Evolutionary conservation across 2,329 filamentous ascomycete species (phyloP).

Genomic region (Colletotrichum theobromicola): DNA sequence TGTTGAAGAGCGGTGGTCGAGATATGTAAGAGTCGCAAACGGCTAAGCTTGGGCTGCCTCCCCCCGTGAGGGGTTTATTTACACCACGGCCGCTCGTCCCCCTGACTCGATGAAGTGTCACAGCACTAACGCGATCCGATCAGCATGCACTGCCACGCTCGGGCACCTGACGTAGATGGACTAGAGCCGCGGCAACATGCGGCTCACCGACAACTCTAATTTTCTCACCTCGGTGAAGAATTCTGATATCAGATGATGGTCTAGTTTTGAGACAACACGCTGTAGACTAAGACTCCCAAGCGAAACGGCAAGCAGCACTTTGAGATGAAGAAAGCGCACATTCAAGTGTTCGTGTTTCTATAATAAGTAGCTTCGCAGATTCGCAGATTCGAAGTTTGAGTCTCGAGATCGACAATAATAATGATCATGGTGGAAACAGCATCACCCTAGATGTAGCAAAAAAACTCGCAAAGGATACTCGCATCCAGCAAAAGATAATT

Average conservation of each 20-base stretch:
- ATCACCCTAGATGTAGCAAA: not conserved
- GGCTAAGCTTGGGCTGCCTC: constrained; percentile 4
- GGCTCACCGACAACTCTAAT: constrained; percentile 6
- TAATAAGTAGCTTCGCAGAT: too few relatives aligned
- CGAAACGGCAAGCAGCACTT: rapidly evolving
- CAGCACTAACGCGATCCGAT: constrained; percentile 15
- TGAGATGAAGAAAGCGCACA: not conserved
- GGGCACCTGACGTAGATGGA: not conserved
- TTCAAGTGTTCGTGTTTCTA: not conserved
- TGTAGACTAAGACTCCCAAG: not conserved
- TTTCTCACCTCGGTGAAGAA: not conserved
- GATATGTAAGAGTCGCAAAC: not conserved
- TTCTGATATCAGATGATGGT: not conserved
- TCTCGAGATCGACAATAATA: rapidly evolving
- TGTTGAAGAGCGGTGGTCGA: not conserved
- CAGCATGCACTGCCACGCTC: constrained; percentile 16
- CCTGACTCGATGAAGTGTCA: not conserved
- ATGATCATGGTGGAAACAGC: not conserved
- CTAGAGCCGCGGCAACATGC: not conserved
- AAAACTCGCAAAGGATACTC: not conserved
- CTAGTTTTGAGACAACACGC: not conserved
- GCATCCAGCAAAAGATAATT: not conserved
- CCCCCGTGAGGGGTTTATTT: constrained; percentile 16
- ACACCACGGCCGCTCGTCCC: not conserved
- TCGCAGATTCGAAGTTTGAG: not conserved